Evolutionary conservation across 1,284 basidiomycete species (phyloP).

Genomic region (Cutaneotrichosporon mucoides): DNA sequence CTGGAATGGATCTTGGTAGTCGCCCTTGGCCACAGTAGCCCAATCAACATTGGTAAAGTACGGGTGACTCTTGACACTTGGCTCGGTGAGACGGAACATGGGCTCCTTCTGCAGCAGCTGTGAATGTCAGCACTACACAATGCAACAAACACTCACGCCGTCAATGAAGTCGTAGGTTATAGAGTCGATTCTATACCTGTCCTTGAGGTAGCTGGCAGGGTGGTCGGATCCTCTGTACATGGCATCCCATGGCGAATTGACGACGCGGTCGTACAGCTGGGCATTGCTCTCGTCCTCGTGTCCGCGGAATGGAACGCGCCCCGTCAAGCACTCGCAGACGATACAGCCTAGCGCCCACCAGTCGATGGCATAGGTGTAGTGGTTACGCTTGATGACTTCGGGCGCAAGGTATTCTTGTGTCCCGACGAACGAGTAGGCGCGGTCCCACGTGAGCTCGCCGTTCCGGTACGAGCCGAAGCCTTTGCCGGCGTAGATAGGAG

Average conservation of each 20-base stretch:
- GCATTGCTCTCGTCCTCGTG: constrained; percentile 21
- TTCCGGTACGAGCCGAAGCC: constrained; percentile 23
- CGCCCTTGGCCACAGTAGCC: constrained; percentile 32
- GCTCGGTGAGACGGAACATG: constrained; percentile 81
- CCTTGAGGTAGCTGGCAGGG: constrained; percentile 15
- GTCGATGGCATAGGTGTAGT: constrained; percentile 92
- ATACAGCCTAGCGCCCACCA: constrained; percentile 99
- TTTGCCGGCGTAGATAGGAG: constrained; percentile 17
- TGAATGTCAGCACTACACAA: constrained; percentile 5
- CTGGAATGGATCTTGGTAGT: constrained; percentile 77
- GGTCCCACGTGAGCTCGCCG: constrained; percentile 24
- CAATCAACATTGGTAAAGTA: constrained; percentile 85
- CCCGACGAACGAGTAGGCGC: constrained; percentile 32
- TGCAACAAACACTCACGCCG: constrained; percentile 49
- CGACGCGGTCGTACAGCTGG: constrained; percentile 20
- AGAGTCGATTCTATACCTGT: constrained; percentile 64
- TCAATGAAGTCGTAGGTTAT: constrained; percentile 93
- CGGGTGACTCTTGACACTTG: constrained; percentile 76
- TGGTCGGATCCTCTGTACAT: constrained; percentile 24
- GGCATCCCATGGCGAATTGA: constrained; percentile 38
- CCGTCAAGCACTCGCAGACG: constrained; percentile 77
- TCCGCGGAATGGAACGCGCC: constrained; percentile 35
- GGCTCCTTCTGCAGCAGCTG: constrained; percentile 90
- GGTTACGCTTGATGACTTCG: constrained; percentile 84
- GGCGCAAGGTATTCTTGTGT: constrained; percentile 89